Evolutionary conservation across 192 early-diverging fungal genomes (phyloP), one percentile per base, ranked within the genome.

Genomic region (Funneliformis geosporum): DNA sequence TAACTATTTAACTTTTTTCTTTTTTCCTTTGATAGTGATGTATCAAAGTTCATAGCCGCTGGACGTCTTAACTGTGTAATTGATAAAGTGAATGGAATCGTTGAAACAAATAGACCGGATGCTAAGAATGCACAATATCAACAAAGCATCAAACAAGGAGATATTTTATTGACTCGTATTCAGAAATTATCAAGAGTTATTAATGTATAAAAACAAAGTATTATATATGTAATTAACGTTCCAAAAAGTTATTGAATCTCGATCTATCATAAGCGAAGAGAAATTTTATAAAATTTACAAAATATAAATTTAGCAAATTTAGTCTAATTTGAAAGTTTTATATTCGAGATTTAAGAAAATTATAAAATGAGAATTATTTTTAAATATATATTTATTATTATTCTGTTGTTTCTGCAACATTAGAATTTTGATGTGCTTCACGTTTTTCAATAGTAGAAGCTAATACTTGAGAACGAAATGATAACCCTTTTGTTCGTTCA

Each of bases 91-190:
- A 94, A 92, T 78, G 98, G 98, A 10, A 92, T 98, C 50, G 95
- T 99, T 23, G 96, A 96, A 80, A 99, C 96, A 25, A 99, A 99
- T 88, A 90, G 98, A 75, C 96, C 97, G 5, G 98, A 99, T 75
- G 91, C 93, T 18, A 99, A 99, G 91, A 99, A 99, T 80, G 95
- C 95, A 21, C 97, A 99, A 86, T 99, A 99, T 86, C 97, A 99
- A 83, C 85, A 90, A 66, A 92, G 92, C 21, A 96, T 99, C 84
- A 99, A 98, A 86, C 94, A 97, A 84, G 97, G 98, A 18, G 98
- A 99, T 83, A 76, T 96, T 74, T 85, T 99, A 69, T 85, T 99
- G 76, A 99, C 95, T 84, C 91, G 95, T 73, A 90, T 99, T 60
- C 98, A 99, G 88, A 99, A 98, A 82, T 88, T 99, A 59, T 93